Base-by-base conservation (phyloP, 2,329 filamentous ascomycete species). In the Xenoacremonium recifei region DNA sequence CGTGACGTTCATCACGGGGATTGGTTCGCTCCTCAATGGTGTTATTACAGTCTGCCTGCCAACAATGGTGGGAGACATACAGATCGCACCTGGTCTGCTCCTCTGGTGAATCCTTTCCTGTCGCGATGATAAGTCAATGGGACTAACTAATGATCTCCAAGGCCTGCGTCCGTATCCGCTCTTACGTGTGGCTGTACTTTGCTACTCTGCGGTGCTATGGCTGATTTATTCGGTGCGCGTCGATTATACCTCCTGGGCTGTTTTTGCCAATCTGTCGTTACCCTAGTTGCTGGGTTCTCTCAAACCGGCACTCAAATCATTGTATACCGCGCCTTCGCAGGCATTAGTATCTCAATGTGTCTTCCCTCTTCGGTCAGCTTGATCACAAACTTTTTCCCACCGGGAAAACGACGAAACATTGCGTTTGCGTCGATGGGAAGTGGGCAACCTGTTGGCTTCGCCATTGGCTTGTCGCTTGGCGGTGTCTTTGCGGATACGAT, bases 391-490 rank as follows among this genome's bases (percentile, higher is more conserved):
- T 68, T 64, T 0, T 67, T 70, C 4, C 59, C 64, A 0, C 60
- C 48, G 13, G 67, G 67, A 0, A 47, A 49, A 1, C 57, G 59
- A 56, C 59, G 70, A 6, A 72, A 72, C 33, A 61, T 65, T 3
- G 69, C 62, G 1, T 73, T 73, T 37, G 66, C 70, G 0, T 66
- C 68, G 48, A 59, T 72, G 10, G 71, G 75, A 2, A 64, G 72
- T 48, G 68, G 67, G 3, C 65, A 69, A 29, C 69, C 73, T 0
- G 44, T 77, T 1, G 73, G 74, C 0, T 77, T 75, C 35, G 70
- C 72, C 0, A 44, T 75, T 0, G 75, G 75, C 0, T 50, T 79
- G 2, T 70, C 78, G 0, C 60, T 77, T 0, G 73, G 72, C 5
- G 75, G 75, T 15, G 57, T 78, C 5, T 68, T 78, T 39, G 64